Percentiles rank a stretch among this genome's conserved stretches.
phyloP scores from a whole-genome alignment of 2,329 filamentous ascomycete species.

The Aspergillus jensenii region DNA sequence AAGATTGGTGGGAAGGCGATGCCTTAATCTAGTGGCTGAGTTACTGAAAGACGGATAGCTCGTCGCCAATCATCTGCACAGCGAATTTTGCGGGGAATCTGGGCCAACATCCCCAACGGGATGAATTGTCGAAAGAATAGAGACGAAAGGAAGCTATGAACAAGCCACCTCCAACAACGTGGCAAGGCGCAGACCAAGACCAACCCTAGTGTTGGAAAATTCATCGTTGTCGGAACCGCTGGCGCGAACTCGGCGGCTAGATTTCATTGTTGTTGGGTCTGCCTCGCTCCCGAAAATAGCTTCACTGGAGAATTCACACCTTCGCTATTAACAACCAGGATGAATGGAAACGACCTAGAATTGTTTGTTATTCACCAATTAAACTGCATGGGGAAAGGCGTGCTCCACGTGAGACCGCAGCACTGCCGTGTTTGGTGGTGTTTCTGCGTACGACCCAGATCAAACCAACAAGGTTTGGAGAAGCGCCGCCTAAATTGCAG shows the following conservation, averaged over 20 bases:
- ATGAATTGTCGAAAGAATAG: not conserved
- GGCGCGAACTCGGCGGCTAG: constrained; percentile 2
- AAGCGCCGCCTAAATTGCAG: constrained; percentile 14
- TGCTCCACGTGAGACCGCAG: not conserved
- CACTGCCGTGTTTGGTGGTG: not conserved
- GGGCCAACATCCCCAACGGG: not conserved
- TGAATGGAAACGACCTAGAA: not conserved
- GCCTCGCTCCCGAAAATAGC: constrained; percentile 8
- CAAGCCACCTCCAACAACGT: not conserved
- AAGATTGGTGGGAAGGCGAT: constrained; percentile 13
- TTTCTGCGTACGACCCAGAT: not conserved
- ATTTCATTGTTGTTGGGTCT: not conserved
- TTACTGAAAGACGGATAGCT: not conserved
- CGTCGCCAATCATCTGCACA: constrained; percentile 5
- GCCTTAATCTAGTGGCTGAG: constrained; percentile 5
- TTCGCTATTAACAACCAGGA: not conserved
- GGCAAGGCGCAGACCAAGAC: constrained; percentile 1
- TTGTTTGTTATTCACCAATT: not conserved
- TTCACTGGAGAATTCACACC: not conserved
- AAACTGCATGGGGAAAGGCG: not conserved
- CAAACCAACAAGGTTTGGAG: constrained; percentile 13
- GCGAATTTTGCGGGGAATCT: not conserved
- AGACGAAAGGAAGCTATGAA: not conserved
- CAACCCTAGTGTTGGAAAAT: not conserved
- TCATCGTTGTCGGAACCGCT: constrained; percentile 5